phyloP scores from a whole-genome alignment of 2,329 filamentous ascomycete genomes.

The Colletotrichum neosansevieriae region DNA sequence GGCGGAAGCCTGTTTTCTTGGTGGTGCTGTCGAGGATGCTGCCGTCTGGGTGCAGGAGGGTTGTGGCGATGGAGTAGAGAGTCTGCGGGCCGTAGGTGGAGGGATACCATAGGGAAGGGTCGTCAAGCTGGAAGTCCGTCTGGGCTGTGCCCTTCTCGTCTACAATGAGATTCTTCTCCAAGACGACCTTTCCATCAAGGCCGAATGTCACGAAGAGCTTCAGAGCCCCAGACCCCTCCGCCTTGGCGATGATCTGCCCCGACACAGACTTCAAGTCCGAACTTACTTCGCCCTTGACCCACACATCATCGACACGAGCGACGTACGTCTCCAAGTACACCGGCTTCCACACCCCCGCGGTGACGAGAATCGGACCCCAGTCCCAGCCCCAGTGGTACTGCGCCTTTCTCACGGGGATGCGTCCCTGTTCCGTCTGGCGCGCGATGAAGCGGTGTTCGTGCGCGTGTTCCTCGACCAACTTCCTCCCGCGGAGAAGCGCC shows the following conservation, averaged over 20 bases:
- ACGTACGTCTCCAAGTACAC: conserved; percentile 74
- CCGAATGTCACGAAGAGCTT: conserved; percentile 46
- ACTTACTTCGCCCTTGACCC: conserved; percentile 52
- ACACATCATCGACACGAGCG: conserved; percentile 69
- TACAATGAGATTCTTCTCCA: conserved; percentile 34
- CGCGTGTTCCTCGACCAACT: conserved; percentile 62
- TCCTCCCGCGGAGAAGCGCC: conserved; percentile 63
- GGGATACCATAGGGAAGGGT: conserved; percentile 41
- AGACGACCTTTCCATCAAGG: conserved; percentile 36
- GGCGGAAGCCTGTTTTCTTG: conserved; percentile 41
- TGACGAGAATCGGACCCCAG: conserved; percentile 74
- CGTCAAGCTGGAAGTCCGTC: conserved; percentile 19
- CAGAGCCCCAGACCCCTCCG: conserved; percentile 48
- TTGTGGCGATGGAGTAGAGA: conserved; percentile 34
- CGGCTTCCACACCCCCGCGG: conserved; percentile 74
- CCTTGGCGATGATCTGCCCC: conserved; percentile 52
- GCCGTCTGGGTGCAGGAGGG: conserved; percentile 17
- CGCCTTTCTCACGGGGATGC: conserved; percentile 64
- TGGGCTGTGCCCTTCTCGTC: conserved; percentile 3
- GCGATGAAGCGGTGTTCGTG: conserved; percentile 68
- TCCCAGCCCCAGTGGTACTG: conserved; percentile 81
- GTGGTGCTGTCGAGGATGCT: conserved; percentile 12
- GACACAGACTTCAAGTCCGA: conserved; percentile 53
- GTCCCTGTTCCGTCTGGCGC: conserved; percentile 59
- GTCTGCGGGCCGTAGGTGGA: conserved; percentile 35